phyloP scores from a whole-genome alignment of 2,329 filamentous ascomycete species.

The Colletotrichum tropicale region DNA sequence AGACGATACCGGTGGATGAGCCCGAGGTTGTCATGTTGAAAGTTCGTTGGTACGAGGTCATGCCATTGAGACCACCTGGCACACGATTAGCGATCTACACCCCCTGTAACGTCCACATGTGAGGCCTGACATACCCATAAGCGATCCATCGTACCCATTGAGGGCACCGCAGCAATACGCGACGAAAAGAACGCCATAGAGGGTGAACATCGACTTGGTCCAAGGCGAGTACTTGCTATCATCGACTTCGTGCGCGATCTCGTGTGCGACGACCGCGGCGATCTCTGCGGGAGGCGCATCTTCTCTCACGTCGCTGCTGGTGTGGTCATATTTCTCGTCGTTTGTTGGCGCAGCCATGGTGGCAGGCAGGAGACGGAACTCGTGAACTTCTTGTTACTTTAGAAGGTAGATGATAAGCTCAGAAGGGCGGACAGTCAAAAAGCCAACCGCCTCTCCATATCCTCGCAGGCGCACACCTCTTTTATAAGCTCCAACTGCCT shows the following conservation, averaged over 20 bases:
- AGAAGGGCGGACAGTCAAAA: neutral
- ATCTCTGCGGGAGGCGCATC: neutral
- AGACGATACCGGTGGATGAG: constrained; percentile 29
- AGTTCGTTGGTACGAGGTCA: constrained; percentile 26
- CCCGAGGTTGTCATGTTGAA: constrained; percentile 20
- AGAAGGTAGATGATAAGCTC: neutral
- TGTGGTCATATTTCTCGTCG: neutral
- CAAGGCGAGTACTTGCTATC: constrained; percentile 20
- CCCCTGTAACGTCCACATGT: neutral
- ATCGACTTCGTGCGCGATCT: constrained; percentile 19
- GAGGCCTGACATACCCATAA: neutral
- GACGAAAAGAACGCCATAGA: constrained; percentile 22
- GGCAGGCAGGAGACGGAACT: neutral
- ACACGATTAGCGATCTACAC: neutral
- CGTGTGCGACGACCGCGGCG: constrained; percentile 3
- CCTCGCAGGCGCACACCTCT: neutral
- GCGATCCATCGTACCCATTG: constrained; percentile 15
- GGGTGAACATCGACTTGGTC: constrained; percentile 21
- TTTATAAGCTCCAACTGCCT: neutral
- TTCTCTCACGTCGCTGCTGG: neutral
- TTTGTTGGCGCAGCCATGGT: neutral
- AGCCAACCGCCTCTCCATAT: neutral
- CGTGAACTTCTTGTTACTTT: neutral
- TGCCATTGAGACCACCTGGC: constrained; percentile 25
- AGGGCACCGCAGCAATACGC: constrained; percentile 21